Conservation (phyloP, 2,329 filamentous ascomycete species). For the Bipolaris oryzae region DNA sequence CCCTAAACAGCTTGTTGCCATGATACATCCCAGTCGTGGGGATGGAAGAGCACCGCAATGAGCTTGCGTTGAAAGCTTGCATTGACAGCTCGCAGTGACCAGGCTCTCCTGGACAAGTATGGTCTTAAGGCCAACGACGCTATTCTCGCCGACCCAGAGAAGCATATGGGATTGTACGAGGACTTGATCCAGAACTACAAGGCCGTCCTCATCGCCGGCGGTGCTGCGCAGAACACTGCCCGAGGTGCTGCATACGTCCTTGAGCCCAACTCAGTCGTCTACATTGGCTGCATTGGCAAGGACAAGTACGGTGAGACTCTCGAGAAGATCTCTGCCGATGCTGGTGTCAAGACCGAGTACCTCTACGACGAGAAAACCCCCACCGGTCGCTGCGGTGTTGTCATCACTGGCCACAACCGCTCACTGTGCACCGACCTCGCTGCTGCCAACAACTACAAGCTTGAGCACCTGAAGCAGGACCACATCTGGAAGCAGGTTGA, state of each 20-base stretch:
- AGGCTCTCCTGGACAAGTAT: slow-evolving; percentile 89
- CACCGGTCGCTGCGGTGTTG: slow-evolving; percentile 92
- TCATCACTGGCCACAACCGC: slow-evolving; percentile 96
- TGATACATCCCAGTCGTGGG: background rate
- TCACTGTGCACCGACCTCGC: slow-evolving; percentile 94
- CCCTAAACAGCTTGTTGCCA: background rate
- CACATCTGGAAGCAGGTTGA: slow-evolving; percentile 92
- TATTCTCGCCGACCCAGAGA: slow-evolving; percentile 84
- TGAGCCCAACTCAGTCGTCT: slow-evolving; percentile 85
- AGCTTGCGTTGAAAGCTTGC: slow-evolving; percentile 16
- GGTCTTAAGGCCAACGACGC: slow-evolving; percentile 94
- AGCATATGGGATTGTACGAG: slow-evolving; percentile 89
- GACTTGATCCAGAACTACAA: slow-evolving; percentile 91
- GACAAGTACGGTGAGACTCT: slow-evolving; percentile 95
- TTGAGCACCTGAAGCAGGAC: slow-evolving; percentile 89
- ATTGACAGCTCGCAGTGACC: slow-evolving; percentile 63
- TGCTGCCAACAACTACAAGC: slow-evolving; percentile 95
- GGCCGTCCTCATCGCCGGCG: slow-evolving; percentile 93
- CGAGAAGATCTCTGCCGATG: slow-evolving; percentile 81
- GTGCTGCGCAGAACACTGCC: slow-evolving; percentile 96
- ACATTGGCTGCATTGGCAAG: slow-evolving; percentile 90
- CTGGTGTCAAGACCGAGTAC: slow-evolving; percentile 93
- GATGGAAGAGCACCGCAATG: slow-evolving; percentile 17
- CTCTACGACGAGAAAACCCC: slow-evolving; percentile 82
- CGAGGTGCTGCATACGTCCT: slow-evolving; percentile 96